Percentiles rank a stretch among this genome's conserved stretches.
Evolutionary conservation across 352 stramenopile genomes (phyloP).

Genomic region (Globisporangium okanoganense): DNA sequence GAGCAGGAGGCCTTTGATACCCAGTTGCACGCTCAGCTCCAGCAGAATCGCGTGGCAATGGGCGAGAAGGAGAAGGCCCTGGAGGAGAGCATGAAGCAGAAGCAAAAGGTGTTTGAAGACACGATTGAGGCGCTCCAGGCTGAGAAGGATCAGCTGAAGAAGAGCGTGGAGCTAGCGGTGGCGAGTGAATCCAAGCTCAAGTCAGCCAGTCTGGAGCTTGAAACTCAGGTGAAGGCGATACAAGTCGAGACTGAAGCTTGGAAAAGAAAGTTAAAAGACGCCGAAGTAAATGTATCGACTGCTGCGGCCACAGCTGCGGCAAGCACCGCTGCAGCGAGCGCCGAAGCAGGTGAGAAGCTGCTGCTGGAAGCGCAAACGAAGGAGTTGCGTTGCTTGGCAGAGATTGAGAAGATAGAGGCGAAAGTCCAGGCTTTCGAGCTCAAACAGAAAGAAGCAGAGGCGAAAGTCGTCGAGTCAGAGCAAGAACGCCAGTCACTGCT

Average conservation of each 20-base stretch:
- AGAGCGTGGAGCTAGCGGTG: conserved; percentile 32
- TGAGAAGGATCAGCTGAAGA: conserved; percentile 40
- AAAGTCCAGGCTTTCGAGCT: conserved; percentile 48
- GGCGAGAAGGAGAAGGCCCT: conserved; percentile 44
- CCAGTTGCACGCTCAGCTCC: conserved; percentile 49
- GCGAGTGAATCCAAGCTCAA: conserved; percentile 32
- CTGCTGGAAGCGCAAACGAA: conserved; percentile 72
- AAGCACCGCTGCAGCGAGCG: conserved; percentile 9
- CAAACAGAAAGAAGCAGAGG: conserved; percentile 32
- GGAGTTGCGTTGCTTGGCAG: conserved; percentile 57
- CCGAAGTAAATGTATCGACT: conserved; percentile 14
- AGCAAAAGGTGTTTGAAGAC: conserved; percentile 26
- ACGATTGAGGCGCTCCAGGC: conserved; percentile 27
- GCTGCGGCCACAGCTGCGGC: background rate
- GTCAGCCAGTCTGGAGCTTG: conserved; percentile 24
- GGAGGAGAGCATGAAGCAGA: conserved; percentile 40
- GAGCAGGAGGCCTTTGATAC: conserved; percentile 56
- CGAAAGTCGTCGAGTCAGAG: conserved; percentile 29
- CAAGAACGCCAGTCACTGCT: conserved; percentile 29
- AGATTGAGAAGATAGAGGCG: conserved; percentile 69
- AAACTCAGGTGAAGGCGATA: conserved; percentile 28
- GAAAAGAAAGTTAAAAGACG: conserved; percentile 29
- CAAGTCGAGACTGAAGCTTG: conserved; percentile 38
- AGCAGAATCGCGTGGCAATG: conserved; percentile 38
- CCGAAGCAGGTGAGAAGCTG: conserved; percentile 43